Evolutionary conservation across 495 filamentous ascomycete genomes (phyloP), one percentile per base, ranked within the genome.

Genomic region (Lasiosphaeriaceae sp.): DNA sequence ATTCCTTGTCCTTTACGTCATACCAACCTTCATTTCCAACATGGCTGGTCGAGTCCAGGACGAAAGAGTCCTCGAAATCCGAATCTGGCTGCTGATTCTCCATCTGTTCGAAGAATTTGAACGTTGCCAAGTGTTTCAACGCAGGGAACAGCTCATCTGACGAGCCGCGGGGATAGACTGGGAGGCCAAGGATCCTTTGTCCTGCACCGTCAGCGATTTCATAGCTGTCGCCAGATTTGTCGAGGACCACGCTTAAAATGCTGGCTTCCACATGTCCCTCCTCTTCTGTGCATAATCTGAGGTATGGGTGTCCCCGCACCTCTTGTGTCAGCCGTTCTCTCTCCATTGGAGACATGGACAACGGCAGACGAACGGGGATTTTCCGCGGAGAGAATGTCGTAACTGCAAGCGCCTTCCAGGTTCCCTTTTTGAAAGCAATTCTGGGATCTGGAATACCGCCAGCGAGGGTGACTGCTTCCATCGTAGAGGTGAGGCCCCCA

Each of bases 71-170:
- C 23, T 24, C 37, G 20, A 53, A 53, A 26, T 31, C 20, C 34
- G 37, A 1, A 34, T 53, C 23, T 19, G 50, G 50, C 17, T 1
- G 43, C 50, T 21, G 50, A 24, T 53, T 53, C 50, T 53, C 34
- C 29, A 53, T 16, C 24, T 19, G 34, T 44, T 53, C 50, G 17
- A 53, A 53, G 50, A 41, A 53, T 53, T 41, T 44, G 22, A 54
- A 54, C 52, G 26, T 54, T 44, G 52, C 39, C 21, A 54, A 4
- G 39, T 54, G 52, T 46, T 54, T 2, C 31, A 54, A 17, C 3
- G 29, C 20, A 19, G 29, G 37, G 1, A 23, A 24, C 9, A 54
- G 21, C 4, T 16, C 4, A 12, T 26, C 12, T 19, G 9, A 26
- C 2, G 23, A 19, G 23, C 39, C 39, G 16, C 34, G 43, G 4